These are phyloP conservation scores for Cucumis hystrix DNA, from an alignment of 306 rosid genomes.

Conservation along the genomic window DNA sequence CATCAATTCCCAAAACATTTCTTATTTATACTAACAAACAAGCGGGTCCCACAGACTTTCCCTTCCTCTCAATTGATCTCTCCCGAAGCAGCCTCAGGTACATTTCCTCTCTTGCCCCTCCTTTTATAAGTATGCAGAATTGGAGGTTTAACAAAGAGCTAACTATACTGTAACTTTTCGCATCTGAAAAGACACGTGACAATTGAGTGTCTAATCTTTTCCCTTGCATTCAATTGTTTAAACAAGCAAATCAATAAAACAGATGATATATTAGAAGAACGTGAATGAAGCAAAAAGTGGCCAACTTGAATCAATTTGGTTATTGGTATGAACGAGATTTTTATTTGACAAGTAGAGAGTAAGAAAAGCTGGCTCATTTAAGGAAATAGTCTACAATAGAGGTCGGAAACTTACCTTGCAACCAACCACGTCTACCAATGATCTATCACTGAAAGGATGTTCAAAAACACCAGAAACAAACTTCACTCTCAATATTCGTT, in stretches of 20 bases:
- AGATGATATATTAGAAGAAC: neutral
- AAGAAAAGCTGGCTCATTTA: neutral
- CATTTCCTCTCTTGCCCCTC: too few relatives aligned
- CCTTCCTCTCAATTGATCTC: too few relatives aligned
- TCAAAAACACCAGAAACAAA: slow-evolving; percentile 70
- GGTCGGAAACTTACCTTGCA: slow-evolving; percentile 45
- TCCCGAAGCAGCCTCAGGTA: too few relatives aligned
- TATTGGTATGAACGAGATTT: neutral
- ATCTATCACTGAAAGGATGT: slow-evolving; percentile 49
- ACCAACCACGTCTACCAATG: slow-evolving; percentile 63
- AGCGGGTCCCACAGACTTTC: too few relatives aligned
- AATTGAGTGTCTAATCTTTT: neutral
- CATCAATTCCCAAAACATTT: too few relatives aligned
- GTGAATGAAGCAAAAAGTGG: neutral
- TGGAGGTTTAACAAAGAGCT: too few relatives aligned
- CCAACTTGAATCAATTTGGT: slow-evolving; percentile 1
- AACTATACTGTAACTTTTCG: too few relatives aligned
- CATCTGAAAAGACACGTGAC: too few relatives aligned
- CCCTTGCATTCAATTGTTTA: neutral
- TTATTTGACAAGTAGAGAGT: neutral
- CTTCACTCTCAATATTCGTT: slow-evolving; percentile 76
- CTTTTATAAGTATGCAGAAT: too few relatives aligned
- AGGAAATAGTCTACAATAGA: neutral
- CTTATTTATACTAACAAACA: too few relatives aligned
- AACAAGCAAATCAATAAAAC: neutral